A percentile compares a stretch with the other conserved stretches of the same genome.
Conservation (phyloP, 192 early-diverging fungal genomes). For the Allomyces javanicus region DNA sequence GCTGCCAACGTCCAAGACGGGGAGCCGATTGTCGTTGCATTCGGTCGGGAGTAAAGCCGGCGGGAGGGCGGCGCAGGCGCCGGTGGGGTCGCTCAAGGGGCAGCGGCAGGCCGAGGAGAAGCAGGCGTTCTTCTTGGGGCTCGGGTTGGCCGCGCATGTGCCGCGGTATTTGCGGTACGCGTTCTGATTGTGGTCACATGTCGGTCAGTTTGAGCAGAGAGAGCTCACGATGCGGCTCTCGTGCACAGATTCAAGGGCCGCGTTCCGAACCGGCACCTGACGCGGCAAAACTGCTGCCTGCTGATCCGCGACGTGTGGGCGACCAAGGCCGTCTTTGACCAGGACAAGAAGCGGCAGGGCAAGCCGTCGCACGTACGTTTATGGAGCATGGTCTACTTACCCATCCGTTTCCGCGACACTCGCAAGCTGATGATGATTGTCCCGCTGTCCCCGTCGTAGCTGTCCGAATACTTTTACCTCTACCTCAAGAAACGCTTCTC, state of each 20-base stretch:
- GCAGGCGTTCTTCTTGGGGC: constrained; percentile 15
- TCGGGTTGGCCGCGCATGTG: constrained; percentile 13
- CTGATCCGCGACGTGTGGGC: constrained; percentile 32
- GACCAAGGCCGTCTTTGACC: constrained; percentile 26
- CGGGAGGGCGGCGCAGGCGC: no score
- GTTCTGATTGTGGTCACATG: background rate
- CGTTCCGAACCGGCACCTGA: constrained; percentile 21
- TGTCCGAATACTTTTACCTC: constrained; percentile 29
- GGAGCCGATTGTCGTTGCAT: no score
- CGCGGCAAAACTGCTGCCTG: constrained; percentile 12
- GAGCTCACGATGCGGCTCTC: no score
- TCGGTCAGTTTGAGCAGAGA: no score
- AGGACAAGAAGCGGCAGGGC: constrained; percentile 1
- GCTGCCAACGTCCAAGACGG: no score
- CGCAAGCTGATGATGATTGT: no score
- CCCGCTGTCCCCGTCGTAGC: background rate
- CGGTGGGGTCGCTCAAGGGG: background rate
- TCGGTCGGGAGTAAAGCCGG: no score
- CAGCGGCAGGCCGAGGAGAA: background rate
- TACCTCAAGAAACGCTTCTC: constrained; percentile 40
- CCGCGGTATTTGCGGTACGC: constrained; percentile 24
- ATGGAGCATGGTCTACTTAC: background rate
- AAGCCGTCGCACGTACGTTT: constrained; percentile 1
- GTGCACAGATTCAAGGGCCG: constrained; percentile 21
- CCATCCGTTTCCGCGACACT: no score